Evolutionary conservation across 2,329 filamentous ascomycete genomes (phyloP), one percentile per base, ranked within the genome.

Genomic region (Colletotrichum graminicola): DNA sequence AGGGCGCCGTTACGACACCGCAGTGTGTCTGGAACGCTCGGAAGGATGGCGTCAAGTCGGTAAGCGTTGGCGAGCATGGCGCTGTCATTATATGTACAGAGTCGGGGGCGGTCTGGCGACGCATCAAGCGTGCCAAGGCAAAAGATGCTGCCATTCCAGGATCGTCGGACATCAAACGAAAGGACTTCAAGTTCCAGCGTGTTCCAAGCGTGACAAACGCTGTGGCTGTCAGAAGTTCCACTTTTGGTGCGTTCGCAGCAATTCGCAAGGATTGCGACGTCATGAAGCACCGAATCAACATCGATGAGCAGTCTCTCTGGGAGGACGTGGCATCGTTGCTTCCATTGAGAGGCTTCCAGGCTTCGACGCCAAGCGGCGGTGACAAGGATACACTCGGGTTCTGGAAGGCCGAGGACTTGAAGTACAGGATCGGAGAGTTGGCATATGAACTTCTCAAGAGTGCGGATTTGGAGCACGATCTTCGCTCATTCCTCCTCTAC

Each of bases 141-240:
- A 97, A 97, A 76, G 90, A 92, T 74, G 85, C 89, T 26, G 83
- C 84, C 1, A 80, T 81, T 26, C 63, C 83, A 16, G 84, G 83
- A 4, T 80, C 80, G 1, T 80, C 83, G 1, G 90, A 91, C 29
- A 85, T 87, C 43, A 93, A 90, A 76, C 88, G 89, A 16, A 97
- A 97, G 75, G 94, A 97, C 78, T 97, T 97, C 84, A 99, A 99
- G 79, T 99, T 98, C 75, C 91, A 95, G 76, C 91, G 96, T 68
- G 90, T 99, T 11, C 92, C 96, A 1, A 94, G 93, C 52, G 89
- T 99, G 67, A 97, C 94, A 1, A 91, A 94, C 45, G 94, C 97
- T 18, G 88, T 92, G 41, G 91, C 91, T 4, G 95, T 98, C 10
- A 89, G 94, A 74, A 95, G 94, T 75, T 98, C 96, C 43, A 89